Conservation (phyloP, 2,329 filamentous ascomycete species). For the Paracoccidioides brasiliensis region DNA sequence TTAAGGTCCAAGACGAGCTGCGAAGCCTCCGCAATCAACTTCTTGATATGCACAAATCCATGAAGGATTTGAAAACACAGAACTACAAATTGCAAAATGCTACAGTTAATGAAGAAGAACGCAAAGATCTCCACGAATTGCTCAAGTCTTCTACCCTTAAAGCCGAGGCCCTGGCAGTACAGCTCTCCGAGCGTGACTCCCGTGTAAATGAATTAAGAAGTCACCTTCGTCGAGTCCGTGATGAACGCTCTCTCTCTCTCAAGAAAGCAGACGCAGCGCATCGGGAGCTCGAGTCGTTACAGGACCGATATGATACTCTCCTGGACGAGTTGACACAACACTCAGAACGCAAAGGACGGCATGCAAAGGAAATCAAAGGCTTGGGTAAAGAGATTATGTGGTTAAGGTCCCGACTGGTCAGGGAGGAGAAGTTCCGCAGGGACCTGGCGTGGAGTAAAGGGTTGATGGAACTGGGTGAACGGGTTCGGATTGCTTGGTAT, state of each 20-base stretch:
- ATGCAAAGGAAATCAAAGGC: constrained; percentile 59
- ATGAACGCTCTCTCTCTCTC: constrained; percentile 31
- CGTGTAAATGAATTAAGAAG: constrained; percentile 42
- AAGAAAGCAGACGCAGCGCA: constrained; percentile 29
- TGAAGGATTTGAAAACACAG: constrained; percentile 42
- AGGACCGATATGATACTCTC: constrained; percentile 52
- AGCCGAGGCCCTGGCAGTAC: constrained; percentile 56
- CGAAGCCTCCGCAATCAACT: constrained; percentile 49
- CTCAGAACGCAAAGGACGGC: constrained; percentile 31
- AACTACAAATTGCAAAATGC: constrained; percentile 41
- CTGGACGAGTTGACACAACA: constrained; percentile 28
- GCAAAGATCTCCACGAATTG: constrained; percentile 33
- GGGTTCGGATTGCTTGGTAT: constrained; percentile 57
- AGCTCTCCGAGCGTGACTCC: constrained; percentile 55
- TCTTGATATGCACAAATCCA: constrained; percentile 44
- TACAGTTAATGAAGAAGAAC: constrained; percentile 31
- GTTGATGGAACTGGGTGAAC: constrained; percentile 69
- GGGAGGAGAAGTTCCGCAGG: constrained; percentile 66
- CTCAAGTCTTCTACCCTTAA: constrained; percentile 37
- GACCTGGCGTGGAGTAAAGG: constrained; percentile 79
- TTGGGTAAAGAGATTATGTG: constrained; percentile 83
- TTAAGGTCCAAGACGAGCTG: constrained; percentile 39
- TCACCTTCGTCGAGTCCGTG: constrained; percentile 52
- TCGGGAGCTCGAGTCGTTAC: constrained; percentile 34
- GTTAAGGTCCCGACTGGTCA: constrained; percentile 66